Evolutionary conservation across 345 rosid species (phyloP).

Genomic region (Brassica juncea): DNA sequence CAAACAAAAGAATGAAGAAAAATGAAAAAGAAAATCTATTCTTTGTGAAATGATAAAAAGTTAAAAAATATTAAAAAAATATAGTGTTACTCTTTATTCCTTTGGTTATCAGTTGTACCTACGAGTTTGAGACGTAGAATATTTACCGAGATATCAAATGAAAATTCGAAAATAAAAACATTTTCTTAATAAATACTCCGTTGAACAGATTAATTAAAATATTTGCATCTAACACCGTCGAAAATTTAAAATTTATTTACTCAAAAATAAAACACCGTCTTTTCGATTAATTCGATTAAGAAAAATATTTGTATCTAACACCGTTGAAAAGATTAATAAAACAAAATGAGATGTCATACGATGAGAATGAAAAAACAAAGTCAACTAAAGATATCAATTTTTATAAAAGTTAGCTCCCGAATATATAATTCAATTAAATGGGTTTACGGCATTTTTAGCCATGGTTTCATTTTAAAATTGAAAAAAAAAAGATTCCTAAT

Average conservation of each 20-base stretch:
- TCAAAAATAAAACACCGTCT: too few species aligned
- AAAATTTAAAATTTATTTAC: too few species aligned
- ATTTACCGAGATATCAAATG: too few species aligned
- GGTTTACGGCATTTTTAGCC: neutral
- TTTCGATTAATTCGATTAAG: too few species aligned
- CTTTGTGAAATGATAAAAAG: too few species aligned
- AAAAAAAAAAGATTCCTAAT: conserved; percentile 12
- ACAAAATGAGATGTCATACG: neutral
- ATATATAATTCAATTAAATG: neutral
- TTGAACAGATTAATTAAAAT: neutral
- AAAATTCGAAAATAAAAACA: too few species aligned
- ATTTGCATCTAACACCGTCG: neutral
- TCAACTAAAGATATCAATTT: neutral
- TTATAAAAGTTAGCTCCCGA: neutral
- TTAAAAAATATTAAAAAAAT: too few species aligned
- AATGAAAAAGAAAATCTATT: too few species aligned
- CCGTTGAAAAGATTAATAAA: neutral
- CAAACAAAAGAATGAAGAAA: too few species aligned
- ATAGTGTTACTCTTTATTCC: too few species aligned
- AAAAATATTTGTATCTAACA: too few species aligned
- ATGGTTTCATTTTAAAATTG: neutral
- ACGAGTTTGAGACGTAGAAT: neutral
- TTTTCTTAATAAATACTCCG: neutral
- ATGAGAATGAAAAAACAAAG: neutral
- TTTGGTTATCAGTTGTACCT: too few species aligned